Conservation (phyloP, 129 eudicot species). For the Heracleum sosnowskyi region DNA sequence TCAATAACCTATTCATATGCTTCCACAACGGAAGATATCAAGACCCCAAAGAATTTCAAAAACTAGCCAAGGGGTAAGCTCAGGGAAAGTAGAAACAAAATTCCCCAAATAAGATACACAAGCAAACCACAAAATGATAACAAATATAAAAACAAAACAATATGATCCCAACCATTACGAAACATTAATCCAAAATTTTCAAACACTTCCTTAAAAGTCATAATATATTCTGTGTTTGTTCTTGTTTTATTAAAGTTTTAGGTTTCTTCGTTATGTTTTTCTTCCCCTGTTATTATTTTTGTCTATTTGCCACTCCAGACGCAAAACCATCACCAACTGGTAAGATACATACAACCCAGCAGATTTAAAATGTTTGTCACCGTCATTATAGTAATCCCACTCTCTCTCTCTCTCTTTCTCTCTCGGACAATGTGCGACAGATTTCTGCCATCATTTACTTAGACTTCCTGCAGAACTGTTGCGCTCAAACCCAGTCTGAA, state of each 20-base stretch:
- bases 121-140: constrained; percentile 7
- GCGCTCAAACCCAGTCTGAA: background rate
- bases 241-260: constrained; percentile 8
- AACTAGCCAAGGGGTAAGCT: constrained; percentile 15
- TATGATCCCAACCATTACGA: background rate
- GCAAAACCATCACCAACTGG: constrained; percentile 4
- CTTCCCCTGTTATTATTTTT: background rate
- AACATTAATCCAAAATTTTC: background rate
- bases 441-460: constrained; percentile 9
- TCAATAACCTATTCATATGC: background rate
- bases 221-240: background rate
- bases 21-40: background rate
- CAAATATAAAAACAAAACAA: background rate
- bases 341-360: background rate
- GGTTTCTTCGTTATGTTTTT: constrained; percentile 1
- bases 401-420: background rate
- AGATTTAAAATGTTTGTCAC: constrained; percentile 1
- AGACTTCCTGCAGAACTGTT: background rate
- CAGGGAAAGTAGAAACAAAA: constrained; percentile 16
- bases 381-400: background rate
- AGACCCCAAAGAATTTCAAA: constrained; percentile 16
- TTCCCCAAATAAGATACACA: constrained; percentile 14
- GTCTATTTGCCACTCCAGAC: constrained; percentile 3
- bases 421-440: background rate
- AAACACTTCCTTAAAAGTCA: constrained; percentile 1